Conservation (phyloP, 306 rosid genomes). For the Sphenostylis stenocarpa region DNA sequence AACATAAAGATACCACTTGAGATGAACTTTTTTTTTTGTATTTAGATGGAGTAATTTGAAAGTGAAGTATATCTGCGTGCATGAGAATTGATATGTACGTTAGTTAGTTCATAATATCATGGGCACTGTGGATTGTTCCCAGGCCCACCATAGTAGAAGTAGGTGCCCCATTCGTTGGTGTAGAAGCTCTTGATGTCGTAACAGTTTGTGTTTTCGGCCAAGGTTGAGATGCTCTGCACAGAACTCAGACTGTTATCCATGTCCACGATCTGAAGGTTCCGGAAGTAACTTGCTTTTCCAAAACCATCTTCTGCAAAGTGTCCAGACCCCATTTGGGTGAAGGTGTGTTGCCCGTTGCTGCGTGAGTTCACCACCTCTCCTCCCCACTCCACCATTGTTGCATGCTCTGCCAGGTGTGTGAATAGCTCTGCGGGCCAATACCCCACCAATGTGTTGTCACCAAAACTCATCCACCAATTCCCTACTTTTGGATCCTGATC, state of each 20-base stretch:
- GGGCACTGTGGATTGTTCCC: conserved; percentile 65
- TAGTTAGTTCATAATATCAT: conserved; percentile 22
- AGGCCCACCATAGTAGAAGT: conserved; percentile 92
- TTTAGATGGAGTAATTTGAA: conserved; percentile 4
- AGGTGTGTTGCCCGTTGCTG: conserved; percentile 68
- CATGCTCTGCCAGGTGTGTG: conserved; percentile 75
- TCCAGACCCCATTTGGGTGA: conserved; percentile 93
- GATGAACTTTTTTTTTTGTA: not conserved
- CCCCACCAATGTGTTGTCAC: conserved; percentile 70
- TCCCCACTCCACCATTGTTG: conserved; percentile 97
- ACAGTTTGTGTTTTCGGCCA: conserved; percentile 80
- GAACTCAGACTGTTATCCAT: conserved; percentile 67
- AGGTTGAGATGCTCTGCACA: conserved; percentile 58
- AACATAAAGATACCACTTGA: conserved; percentile 10
- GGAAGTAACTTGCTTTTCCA: conserved; percentile 86
- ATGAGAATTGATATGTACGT: conserved; percentile 21
- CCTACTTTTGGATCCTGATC: conserved; percentile 75
- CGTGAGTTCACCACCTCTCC: conserved; percentile 87
- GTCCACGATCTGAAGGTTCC: conserved; percentile 83
- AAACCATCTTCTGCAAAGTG: conserved; percentile 77
- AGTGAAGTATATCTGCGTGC: not conserved
- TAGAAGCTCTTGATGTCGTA: conserved; percentile 66
- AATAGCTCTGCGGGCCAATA: conserved; percentile 96
- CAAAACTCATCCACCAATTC: conserved; percentile 97
- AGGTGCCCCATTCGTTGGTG: conserved; percentile 76